Percentiles rank a stretch among this genome's conserved stretches.
Evolutionary conservation across 1,139 yeast genomes (phyloP).

Genomic region (Lodderomyces margitis): DNA sequence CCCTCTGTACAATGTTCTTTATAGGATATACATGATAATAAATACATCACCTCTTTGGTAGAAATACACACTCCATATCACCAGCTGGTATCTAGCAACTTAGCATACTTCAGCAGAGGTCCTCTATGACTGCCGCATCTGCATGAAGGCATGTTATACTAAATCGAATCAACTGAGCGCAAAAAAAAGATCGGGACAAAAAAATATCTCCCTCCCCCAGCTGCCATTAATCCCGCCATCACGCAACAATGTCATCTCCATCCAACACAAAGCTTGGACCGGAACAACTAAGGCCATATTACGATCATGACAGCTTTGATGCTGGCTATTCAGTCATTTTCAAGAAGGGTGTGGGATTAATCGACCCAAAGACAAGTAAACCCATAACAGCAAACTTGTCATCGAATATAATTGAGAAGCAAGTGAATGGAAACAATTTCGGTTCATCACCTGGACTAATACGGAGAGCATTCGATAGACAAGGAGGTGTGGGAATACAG

Average conservation of each 20-base stretch:
- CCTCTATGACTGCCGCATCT: no score
- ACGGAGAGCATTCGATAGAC: constrained; percentile 13
- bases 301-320: constrained; percentile 66
- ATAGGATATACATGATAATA: no score
- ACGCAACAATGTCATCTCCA: neutral
- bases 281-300: constrained; percentile 59
- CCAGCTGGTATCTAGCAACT: no score
- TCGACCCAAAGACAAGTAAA: constrained; percentile 36
- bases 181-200: neutral
- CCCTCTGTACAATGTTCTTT: no score
- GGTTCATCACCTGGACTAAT: constrained; percentile 11
- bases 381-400: constrained; percentile 32
- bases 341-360: constrained; percentile 60
- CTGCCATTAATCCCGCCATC: neutral
- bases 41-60: no score
- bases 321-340: constrained; percentile 64
- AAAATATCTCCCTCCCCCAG: neutral
- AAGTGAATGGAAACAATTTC: constrained; percentile 11
- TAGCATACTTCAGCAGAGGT: no score
- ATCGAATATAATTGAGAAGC: constrained; percentile 18
- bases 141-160: no score
- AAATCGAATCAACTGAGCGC: no score
- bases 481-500: constrained; percentile 17
- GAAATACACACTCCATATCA: no score
- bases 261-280: constrained; percentile 11